A percentile compares a stretch with the other conserved stretches of the same genome.
Evolutionary conservation across 352 stramenopile species (phyloP).

Genomic region (Saprolegnia diclina): DNA sequence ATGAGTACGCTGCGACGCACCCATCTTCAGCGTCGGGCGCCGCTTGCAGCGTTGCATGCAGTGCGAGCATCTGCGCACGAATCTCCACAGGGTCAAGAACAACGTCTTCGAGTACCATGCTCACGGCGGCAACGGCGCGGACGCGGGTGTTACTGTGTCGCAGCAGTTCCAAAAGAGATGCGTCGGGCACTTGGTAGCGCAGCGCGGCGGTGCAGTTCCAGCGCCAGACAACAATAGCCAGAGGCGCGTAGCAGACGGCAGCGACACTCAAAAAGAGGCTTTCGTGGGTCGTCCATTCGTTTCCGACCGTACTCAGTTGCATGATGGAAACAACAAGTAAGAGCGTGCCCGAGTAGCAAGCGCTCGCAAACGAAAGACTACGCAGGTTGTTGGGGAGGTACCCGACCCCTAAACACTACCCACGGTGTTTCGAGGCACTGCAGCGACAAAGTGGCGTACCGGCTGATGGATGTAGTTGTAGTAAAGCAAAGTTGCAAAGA

Average conservation of each 20-base stretch:
- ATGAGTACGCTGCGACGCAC: constrained; percentile 9
- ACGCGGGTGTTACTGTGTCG: constrained; percentile 1
- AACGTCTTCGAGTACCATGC: constrained; percentile 12
- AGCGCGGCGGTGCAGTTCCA: not conserved
- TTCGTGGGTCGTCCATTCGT: not conserved
- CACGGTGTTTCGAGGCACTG: not conserved
- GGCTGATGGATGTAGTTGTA: constrained; percentile 26
- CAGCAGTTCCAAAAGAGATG: not conserved
- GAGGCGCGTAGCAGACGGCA: not conserved
- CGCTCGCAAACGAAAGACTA: constrained; percentile 18
- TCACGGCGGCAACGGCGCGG: constrained; percentile 11
- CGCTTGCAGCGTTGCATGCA: constrained; percentile 4
- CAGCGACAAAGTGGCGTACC: not conserved
- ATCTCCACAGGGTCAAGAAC: not conserved
- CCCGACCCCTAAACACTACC: constrained; percentile 21
- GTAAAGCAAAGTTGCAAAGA: constrained; percentile 6
- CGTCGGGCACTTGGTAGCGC: constrained; percentile 19
- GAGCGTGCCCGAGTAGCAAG: constrained; percentile 13
- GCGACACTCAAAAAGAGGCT: not conserved
- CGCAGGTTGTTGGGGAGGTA: constrained; percentile 23
- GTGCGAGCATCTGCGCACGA: not conserved
- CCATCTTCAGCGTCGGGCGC: not conserved
- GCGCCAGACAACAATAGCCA: constrained; percentile 9
- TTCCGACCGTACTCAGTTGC: not conserved
- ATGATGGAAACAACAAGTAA: constrained; percentile 10